Evolutionary conservation across 139 green algal species (phyloP).

Genomic region (Pleodorina starrii): DNA sequence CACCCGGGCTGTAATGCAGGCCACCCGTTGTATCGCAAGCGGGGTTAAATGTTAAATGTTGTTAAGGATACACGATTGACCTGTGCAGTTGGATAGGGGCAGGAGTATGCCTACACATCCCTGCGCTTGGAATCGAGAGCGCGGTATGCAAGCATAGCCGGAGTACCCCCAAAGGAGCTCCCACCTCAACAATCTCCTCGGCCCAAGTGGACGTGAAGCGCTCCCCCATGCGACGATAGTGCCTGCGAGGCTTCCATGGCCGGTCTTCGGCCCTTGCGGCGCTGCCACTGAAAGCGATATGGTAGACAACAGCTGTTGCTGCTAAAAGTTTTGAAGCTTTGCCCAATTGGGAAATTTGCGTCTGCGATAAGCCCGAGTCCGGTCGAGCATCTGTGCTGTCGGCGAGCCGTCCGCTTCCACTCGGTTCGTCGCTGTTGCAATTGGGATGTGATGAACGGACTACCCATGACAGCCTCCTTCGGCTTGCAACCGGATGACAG

Average conservation of each 20-base stretch:
- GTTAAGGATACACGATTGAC: no score
- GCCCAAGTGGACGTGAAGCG: constrained; percentile 64
- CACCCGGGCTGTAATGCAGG: no score
- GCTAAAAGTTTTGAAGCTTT: neutral
- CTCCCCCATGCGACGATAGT: constrained; percentile 67
- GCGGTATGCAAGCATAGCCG: neutral
- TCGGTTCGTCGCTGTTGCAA: neutral
- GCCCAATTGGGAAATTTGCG: neutral
- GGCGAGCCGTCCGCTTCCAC: constrained; percentile 1
- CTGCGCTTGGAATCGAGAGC: no score
- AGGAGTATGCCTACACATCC: no score
- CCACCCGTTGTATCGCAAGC: no score
- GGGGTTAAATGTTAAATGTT: no score
- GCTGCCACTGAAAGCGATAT: neutral
- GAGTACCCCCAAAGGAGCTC: no score
- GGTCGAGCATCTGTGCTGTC: neutral
- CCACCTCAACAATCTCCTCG: constrained; percentile 62
- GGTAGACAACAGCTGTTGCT: constrained; percentile 12
- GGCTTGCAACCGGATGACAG: neutral
- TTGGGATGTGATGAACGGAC: neutral
- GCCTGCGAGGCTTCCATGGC: constrained; percentile 66
- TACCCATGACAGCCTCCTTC: neutral
- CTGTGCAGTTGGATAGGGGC: no score
- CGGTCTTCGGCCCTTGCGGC: constrained; percentile 49
- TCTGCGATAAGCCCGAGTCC: neutral